phyloP scores from a whole-genome alignment of 352 stramenopile genomes.

The Globisporangium uncinulatum region DNA sequence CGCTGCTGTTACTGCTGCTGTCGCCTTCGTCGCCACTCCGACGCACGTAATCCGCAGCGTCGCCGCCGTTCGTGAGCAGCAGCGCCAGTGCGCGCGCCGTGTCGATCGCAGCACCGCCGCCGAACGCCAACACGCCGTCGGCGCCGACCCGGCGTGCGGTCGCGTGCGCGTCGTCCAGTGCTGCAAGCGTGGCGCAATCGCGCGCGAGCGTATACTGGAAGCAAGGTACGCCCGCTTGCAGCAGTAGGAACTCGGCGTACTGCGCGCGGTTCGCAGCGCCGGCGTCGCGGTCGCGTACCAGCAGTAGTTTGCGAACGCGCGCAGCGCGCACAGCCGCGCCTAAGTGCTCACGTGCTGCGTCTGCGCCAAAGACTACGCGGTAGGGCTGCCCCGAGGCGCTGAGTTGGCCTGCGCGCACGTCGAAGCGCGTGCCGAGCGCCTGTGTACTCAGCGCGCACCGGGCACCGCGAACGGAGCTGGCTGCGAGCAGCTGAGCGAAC shows the following conservation, averaged over 20 bases:
- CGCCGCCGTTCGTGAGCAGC: constrained; percentile 39
- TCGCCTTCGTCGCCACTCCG: neutral
- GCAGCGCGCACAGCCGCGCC: constrained; percentile 25
- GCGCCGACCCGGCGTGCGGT: constrained; percentile 57
- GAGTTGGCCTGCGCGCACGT: constrained; percentile 27
- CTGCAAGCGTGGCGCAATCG: constrained; percentile 55
- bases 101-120: constrained; percentile 59
- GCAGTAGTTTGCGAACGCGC: constrained; percentile 62
- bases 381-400: constrained; percentile 32
- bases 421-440: constrained; percentile 32
- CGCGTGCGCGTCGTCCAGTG: constrained; percentile 44
- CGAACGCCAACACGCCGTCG: constrained; percentile 64
- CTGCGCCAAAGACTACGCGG: constrained; percentile 45
- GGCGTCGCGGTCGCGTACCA: constrained; percentile 59
- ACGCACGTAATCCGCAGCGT: constrained; percentile 25
- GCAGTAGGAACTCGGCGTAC: constrained; percentile 67
- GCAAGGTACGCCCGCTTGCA: constrained; percentile 59
- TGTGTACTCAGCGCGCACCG: constrained; percentile 4
- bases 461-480: neutral
- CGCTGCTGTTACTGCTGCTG: neutral
- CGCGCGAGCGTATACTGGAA: constrained; percentile 71
- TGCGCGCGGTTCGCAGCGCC: constrained; percentile 47
- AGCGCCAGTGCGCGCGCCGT: constrained; percentile 50
- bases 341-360: constrained; percentile 34
- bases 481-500: neutral